Conservation (phyloP, 2,329 filamentous ascomycete genomes). For the Aspergillus melleus region DNA sequence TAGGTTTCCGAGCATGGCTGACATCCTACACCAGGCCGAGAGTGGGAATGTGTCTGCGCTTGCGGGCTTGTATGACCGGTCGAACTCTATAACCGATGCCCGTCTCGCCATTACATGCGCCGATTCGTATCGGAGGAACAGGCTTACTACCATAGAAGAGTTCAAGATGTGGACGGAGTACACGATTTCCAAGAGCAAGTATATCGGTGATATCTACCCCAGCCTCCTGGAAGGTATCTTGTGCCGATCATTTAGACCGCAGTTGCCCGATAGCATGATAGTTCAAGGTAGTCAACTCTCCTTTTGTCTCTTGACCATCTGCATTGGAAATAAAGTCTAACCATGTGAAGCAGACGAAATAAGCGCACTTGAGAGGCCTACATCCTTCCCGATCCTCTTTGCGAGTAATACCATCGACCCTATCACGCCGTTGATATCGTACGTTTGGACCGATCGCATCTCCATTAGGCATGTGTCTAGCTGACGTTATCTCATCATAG, state of each 20-base stretch:
- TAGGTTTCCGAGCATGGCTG: background rate
- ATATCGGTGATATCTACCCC: background rate
- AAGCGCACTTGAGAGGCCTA: conserved; percentile 4
- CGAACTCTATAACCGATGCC: conserved; percentile 13
- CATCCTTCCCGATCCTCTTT: conserved; percentile 54
- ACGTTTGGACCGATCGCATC: background rate
- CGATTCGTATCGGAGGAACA: conserved; percentile 26
- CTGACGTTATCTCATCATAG: background rate
- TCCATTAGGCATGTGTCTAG: background rate
- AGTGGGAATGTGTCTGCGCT: background rate
- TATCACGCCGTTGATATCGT: conserved; percentile 51
- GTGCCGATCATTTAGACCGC: background rate
- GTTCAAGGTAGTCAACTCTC: background rate
- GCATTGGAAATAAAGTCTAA: background rate
- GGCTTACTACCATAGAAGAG: conserved; percentile 36
- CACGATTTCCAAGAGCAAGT: background rate
- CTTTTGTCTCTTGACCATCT: background rate
- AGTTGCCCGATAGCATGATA: background rate
- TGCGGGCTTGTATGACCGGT: background rate
- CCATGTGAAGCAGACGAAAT: background rate
- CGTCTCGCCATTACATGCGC: conserved; percentile 17
- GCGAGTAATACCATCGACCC: conserved; percentile 58
- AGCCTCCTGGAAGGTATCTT: background rate
- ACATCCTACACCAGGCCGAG: background rate
- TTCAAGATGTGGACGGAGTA: conserved; percentile 29